Evolutionary conservation across 1,284 basidiomycete species (phyloP), one percentile per base, ranked within the genome.

Genomic region (Leccinum angustisporum): DNA sequence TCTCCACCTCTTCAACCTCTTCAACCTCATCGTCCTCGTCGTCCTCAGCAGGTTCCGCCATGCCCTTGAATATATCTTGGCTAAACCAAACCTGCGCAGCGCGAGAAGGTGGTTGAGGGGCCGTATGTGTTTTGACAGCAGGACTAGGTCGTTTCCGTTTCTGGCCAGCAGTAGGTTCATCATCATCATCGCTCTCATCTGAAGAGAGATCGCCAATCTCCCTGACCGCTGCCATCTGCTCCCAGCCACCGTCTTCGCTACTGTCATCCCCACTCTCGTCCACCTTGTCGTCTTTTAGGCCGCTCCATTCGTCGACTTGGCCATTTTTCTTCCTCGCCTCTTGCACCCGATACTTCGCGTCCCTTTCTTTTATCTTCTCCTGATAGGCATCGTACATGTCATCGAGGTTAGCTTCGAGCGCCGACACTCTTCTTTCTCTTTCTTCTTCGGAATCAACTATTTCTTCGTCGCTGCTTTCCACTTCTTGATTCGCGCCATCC

Each of bases 331-430:
- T 81, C 59, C 95, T 83, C 9, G 90, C 86, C 76, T 97, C 90
- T 75, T 90, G 89, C 54, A 92, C 94, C 72, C 88, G 94, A 80
- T 85, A 94, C 78, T 98, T 98, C 46, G 92, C 85, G 75, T 99
- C 96, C 59, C 88, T 84, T 72, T 96, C 94, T 61, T 86, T 83
- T 79, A 94, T 78, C 63, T 91, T 85, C 61, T 90, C 86, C 73
- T 87, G 90, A 77, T 98, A 99, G 43, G 87, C 83, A 67, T 95
- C 89, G 78, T 99, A 99, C 68, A 98, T 77, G 6, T 84, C 86
- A 71, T 99, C 95, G 65, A 99, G 80, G 70, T 95, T 91, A 34
- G 81, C 86, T 75, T 99, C 97, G 27, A 99, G 82, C 27, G 65
- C 81, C n/a, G 70, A 77, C 25, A 86, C 80, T 74, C 83, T 90